These are phyloP conservation scores for Cladosporium sp. DNA, from an alignment of 2,329 filamentous ascomycete genomes.

Conservation along the genomic window DNA sequence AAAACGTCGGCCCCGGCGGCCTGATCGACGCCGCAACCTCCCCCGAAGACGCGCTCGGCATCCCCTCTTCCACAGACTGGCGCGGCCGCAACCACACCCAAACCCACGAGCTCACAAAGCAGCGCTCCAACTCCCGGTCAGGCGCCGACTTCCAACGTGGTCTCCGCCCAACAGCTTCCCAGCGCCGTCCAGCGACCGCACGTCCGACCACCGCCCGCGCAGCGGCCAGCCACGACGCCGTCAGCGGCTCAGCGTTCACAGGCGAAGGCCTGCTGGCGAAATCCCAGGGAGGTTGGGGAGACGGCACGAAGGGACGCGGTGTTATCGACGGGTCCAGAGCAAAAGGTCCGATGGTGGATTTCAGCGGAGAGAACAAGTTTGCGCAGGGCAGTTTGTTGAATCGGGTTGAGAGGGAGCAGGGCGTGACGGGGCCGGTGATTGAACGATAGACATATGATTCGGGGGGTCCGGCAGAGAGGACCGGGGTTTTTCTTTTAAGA, in stretches of 20 bases:
- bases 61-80: conserved; percentile 50
- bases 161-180: conserved; percentile 9
- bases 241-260: conserved; percentile 43
- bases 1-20: conserved; percentile 41
- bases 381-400: conserved; percentile 53
- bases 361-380: conserved; percentile 46
- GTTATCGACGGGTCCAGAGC: conserved; percentile 50
- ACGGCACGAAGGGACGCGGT: conserved; percentile 44
- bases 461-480: too few species aligned
- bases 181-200: conserved; percentile 13
- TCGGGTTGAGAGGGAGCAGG: conserved; percentile 39
- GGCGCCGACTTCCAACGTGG: conserved; percentile 18
- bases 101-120: neutral
- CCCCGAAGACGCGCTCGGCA: conserved; percentile 44
- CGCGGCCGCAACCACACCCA: conserved; percentile 37
- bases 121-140: conserved; percentile 14
- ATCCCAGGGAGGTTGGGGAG: conserved; percentile 44
- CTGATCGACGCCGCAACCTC: conserved; percentile 51
- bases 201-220: conserved; percentile 10
- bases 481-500: neutral
- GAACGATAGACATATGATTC: conserved; percentile 35
- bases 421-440: conserved; percentile 41
- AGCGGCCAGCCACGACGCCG: conserved; percentile 2
- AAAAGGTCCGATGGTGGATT: conserved; percentile 49
- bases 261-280: conserved; percentile 48